Conservation (phyloP, 495 filamentous ascomycete genomes). For the Hyaloscypha hepaticicola region DNA sequence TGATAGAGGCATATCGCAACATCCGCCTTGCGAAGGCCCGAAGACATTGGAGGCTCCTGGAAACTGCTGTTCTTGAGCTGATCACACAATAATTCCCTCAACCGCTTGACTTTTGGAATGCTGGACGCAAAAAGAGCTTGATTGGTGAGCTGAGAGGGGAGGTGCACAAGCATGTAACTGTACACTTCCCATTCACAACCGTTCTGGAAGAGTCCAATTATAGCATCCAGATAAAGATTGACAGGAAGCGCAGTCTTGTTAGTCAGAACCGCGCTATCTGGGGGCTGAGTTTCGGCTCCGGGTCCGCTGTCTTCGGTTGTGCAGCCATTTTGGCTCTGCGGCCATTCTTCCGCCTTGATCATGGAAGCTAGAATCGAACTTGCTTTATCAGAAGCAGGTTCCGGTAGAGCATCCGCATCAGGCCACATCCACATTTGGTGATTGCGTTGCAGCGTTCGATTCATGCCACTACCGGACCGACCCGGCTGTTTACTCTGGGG, state of each 20-base stretch:
- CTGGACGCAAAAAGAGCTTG: slow-evolving; percentile 77
- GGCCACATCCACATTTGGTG: slow-evolving; percentile 52
- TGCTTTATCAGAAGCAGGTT: slow-evolving; percentile 39
- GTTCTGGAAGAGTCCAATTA: slow-evolving; percentile 71
- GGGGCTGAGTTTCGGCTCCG: slow-evolving; percentile 44
- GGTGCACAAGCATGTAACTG: slow-evolving; percentile 82
- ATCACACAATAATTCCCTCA: slow-evolving; percentile 78
- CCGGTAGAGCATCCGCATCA: slow-evolving; percentile 51
- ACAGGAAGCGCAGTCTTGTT: slow-evolving; percentile 54
- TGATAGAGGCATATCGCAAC: slow-evolving; percentile 87
- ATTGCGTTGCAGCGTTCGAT: slow-evolving; percentile 35
- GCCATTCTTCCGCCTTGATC: slow-evolving; percentile 1
- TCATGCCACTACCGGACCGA: slow-evolving; percentile 40
- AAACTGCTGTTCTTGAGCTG: slow-evolving; percentile 73
- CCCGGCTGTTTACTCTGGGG: slow-evolving; percentile 29
- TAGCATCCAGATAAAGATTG: slow-evolving; percentile 70
- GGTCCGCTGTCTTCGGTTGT: slow-evolving; percentile 9
- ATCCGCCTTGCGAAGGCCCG: slow-evolving; percentile 81
- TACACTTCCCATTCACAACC: slow-evolving; percentile 92
- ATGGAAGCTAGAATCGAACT: slow-evolving; percentile 44
- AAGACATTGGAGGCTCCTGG: slow-evolving; percentile 68
- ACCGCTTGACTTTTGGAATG: slow-evolving; percentile 66
- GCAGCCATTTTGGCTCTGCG: not conserved
- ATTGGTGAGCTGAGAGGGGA: slow-evolving; percentile 87
- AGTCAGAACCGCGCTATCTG: slow-evolving; percentile 21